Evolutionary conservation across 2,329 filamentous ascomycete genomes (phyloP), one percentile per base, ranked within the genome.

Genomic region (Aspergillus glaucus): DNA sequence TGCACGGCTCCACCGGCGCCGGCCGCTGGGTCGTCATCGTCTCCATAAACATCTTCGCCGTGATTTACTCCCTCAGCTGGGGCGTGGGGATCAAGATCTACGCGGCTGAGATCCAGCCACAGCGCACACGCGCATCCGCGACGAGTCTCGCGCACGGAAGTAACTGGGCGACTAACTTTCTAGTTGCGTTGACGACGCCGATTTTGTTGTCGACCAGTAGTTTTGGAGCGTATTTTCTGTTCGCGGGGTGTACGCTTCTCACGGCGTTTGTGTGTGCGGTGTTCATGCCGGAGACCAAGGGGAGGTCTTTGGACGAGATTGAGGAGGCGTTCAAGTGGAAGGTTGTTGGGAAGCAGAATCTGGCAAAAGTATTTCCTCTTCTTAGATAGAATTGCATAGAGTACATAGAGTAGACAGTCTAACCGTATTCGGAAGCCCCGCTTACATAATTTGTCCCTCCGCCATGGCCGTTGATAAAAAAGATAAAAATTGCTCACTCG

Each of bases 61-160:
- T 63, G 3, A 53, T 58, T 7, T 66, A 59, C 45, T 65, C 60
- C 14, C 50, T 66, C 2, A 62, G 77, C 0, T 84, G 80, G 78
- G 79, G 69, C 0, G 75, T 84, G 12, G 71, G 74, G 0, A 68
- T 77, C 43, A 79, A 78, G 51, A 76, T 84, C 6, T 83, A 81
- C 49, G 73, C 76, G 1, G 72, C 74, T 7, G 80, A 84, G 62
- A 82, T 82, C 34, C 79, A 82, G 53, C 78, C 79, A 0, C 68
- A 72, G 3, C 66, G 74, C 36, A 82, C 78, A 0, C 69, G 80
- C 4, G 79, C 79, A 1, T 73, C 75, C 0, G 79, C 78, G 3
- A 79, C 75, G 10, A 76, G 73, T 47, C 55, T 81, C 4, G 77
- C 76, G 0, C 71, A 78, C 55, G 75, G 77, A 3, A 69, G 73